Evolutionary conservation across 768 basidiomycete species (phyloP).

Genomic region (Phaffia tasmanica): DNA sequence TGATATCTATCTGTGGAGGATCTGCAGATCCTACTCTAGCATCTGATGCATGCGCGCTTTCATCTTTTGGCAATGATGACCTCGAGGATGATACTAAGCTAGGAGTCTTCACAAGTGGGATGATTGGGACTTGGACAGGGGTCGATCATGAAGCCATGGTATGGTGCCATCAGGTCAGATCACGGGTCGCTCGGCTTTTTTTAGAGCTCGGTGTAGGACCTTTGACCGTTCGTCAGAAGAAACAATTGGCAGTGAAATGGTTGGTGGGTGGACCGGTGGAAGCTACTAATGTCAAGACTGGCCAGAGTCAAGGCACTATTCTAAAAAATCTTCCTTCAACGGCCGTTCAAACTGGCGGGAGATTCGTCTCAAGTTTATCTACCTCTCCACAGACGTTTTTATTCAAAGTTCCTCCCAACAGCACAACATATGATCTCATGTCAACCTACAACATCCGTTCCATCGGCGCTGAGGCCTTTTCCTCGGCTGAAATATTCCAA

Average conservation of each 20-base stretch:
- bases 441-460: not conserved
- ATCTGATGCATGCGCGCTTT: slow-evolving; percentile 71
- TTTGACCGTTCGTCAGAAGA: slow-evolving; percentile 36
- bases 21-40: slow-evolving; percentile 83
- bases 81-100: slow-evolving; percentile 40
- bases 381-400: slow-evolving; percentile 27
- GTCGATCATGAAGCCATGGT: slow-evolving; percentile 95
- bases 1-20: slow-evolving; percentile 82
- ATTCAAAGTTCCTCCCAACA: slow-evolving; percentile 10
- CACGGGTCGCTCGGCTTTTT: slow-evolving; percentile 68
- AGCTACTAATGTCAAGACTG: slow-evolving; percentile 21
- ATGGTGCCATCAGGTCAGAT: slow-evolving; percentile 96
- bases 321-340: no score
- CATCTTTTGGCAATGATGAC: slow-evolving; percentile 31
- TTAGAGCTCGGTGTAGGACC: slow-evolving; percentile 43
- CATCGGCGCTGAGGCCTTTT: not conserved
- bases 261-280: slow-evolving; percentile 50
- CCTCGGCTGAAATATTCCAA: not conserved
- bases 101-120: slow-evolving; percentile 63
- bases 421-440: not conserved
- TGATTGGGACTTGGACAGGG: slow-evolving; percentile 89
- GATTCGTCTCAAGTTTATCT: no score
- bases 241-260: slow-evolving; percentile 43
- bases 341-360: no score
- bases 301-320: slow-evolving; percentile 36